These are phyloP conservation scores for Epipyxis sp. DNA, from an alignment of 108 stramenopile genomes.

Conservation along the genomic window DNA sequence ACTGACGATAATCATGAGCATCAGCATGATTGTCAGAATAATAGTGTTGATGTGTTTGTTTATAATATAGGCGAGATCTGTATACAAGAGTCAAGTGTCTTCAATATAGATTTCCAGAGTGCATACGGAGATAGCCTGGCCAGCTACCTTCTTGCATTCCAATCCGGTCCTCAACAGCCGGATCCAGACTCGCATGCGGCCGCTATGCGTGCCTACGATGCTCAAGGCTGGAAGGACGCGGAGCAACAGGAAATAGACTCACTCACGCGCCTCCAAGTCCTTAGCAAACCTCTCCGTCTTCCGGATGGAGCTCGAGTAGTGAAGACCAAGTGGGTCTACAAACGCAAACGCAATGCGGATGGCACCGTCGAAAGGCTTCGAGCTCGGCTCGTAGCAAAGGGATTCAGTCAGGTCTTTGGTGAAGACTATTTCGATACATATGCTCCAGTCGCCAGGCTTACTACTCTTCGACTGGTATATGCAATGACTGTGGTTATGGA, in stretches of 20 bases:
- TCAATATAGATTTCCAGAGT: too few species aligned
- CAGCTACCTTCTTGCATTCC: too few species aligned
- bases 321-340: conserved; percentile 24
- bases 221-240: conserved; percentile 13
- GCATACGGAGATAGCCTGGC: too few species aligned
- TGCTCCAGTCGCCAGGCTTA: conserved; percentile 1
- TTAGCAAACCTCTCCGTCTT: conserved; percentile 6
- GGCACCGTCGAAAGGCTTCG: neutral
- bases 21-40: too few species aligned
- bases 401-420: conserved; percentile 7
- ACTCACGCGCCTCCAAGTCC: neutral
- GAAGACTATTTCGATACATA: conserved; percentile 14
- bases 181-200: neutral
- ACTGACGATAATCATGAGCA: too few species aligned
- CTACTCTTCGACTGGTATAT: neutral
- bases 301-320: neutral
- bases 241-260: neutral
- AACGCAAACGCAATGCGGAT: neutral
- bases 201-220: conserved; percentile 2
- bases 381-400: conserved; percentile 17
- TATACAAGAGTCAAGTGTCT: too few species aligned
- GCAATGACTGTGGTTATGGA: neutral
- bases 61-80: too few species aligned
- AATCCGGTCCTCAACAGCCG: too few species aligned
- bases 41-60: too few species aligned